Conservation (phyloP, 2,329 filamentous ascomycete genomes). For the Didymella lethalis region DNA sequence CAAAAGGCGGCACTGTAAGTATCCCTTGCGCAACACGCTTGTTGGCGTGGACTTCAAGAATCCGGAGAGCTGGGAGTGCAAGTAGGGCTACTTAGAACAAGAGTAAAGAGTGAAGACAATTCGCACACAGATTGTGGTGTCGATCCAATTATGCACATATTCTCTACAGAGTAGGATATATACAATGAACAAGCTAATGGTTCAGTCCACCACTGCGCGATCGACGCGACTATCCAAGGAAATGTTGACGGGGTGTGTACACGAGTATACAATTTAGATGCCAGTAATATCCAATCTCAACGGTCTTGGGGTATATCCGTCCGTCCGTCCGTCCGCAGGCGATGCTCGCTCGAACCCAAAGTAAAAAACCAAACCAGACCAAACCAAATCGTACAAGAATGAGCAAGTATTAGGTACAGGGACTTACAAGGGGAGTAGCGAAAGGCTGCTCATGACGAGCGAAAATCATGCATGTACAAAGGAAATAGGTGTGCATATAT, state of each 20-base stretch:
- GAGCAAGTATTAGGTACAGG: conserved; percentile 31
- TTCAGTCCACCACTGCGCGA: neutral
- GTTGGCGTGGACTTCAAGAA: conserved; percentile 3
- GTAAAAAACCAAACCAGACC: conserved; percentile 6
- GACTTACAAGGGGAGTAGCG: conserved; percentile 3
- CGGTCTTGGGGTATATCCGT: conserved; percentile 38
- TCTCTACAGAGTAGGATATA: too few relatives aligned
- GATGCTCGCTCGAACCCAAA: conserved; percentile 22
- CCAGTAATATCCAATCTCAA: conserved; percentile 23
- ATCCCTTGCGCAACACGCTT: conserved; percentile 14
- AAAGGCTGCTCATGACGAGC: conserved; percentile 19
- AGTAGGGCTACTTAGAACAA: neutral
- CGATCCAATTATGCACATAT: neutral
- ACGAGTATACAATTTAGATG: conserved; percentile 24
- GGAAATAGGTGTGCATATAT: conserved; percentile 10
- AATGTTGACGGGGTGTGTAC: conserved; percentile 11
- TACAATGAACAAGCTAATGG: neutral
- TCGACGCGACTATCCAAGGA: neutral
- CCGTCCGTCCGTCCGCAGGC: conserved; percentile 25
- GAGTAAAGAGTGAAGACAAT: neutral
- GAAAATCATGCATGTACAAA: conserved; percentile 16
- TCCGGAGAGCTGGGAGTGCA: conserved; percentile 9
- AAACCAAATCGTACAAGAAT: conserved; percentile 6
- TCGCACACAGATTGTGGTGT: neutral
- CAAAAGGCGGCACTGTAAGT: conserved; percentile 58